A percentile compares a stretch with the other conserved stretches of the same genome.
Conservation (phyloP, 768 basidiomycete species). For the Suillus subalutaceus region DNA sequence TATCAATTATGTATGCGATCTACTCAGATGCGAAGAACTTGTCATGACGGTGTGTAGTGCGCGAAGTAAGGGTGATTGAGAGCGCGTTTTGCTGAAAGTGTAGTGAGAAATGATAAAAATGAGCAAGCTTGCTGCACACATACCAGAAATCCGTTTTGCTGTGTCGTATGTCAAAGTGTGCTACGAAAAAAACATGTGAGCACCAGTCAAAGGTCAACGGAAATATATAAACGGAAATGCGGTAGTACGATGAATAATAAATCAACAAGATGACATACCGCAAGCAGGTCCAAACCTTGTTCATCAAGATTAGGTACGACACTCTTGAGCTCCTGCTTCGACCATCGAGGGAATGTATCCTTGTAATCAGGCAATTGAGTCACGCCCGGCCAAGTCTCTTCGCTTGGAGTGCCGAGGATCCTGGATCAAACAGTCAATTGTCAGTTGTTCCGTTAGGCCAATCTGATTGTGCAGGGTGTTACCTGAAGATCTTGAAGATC, state of each 20-base stretch:
- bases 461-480: slow-evolving; percentile 15
- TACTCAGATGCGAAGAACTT: slow-evolving; percentile 6
- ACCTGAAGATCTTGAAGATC: slow-evolving; percentile 99
- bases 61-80: slow-evolving; percentile 51
- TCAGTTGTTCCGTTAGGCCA: neutral
- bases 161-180: slow-evolving; percentile 84
- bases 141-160: slow-evolving; percentile 90
- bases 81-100: slow-evolving; percentile 55
- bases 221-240: neutral
- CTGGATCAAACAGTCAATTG: slow-evolving; percentile 43
- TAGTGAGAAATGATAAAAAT: slow-evolving; percentile 9
- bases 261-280: slow-evolving; percentile 43
- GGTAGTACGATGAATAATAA: neutral
- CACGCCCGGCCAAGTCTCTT: slow-evolving; percentile 91
- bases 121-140: slow-evolving; percentile 24
- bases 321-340: slow-evolving; percentile 66
- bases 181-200: slow-evolving; percentile 32
- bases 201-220: neutral
- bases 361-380: slow-evolving; percentile 92
- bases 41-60: slow-evolving; percentile 47
- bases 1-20: slow-evolving; percentile 8
- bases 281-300: slow-evolving; percentile 77
- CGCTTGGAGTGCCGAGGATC: slow-evolving; percentile 91
- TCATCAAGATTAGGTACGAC: slow-evolving; percentile 75
- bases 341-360: slow-evolving; percentile 96